Conservation (phyloP, 1,139 yeast species). For the Hemisphaericaspora xylanilytica region DNA sequence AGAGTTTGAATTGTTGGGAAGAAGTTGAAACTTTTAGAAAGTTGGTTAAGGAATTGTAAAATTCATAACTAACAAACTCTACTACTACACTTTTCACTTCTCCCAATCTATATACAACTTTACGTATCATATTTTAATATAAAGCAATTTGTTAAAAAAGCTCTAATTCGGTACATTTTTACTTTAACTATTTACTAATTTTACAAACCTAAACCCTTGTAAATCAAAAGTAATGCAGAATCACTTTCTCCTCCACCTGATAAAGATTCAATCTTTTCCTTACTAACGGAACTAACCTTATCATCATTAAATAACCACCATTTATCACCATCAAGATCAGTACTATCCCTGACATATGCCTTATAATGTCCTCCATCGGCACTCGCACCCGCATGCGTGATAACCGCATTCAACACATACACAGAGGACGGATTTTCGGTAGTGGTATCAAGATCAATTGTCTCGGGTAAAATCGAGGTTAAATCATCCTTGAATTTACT, state of each 20-base stretch:
- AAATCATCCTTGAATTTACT: constrained; percentile 47
- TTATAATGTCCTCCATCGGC: constrained; percentile 99
- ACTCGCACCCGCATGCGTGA: constrained; percentile 92
- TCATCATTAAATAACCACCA: constrained; percentile 98
- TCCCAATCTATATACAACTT: constrained; percentile 8
- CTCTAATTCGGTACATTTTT: too few relatives aligned
- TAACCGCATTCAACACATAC: constrained; percentile 77
- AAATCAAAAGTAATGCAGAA: constrained; percentile 83
- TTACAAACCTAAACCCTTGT: constrained; percentile 69
- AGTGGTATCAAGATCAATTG: constrained; percentile 30
- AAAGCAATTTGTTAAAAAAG: too few relatives aligned
- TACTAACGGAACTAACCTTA: constrained; percentile 72
- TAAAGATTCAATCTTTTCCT: constrained; percentile 75
- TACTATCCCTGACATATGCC: constrained; percentile 73
- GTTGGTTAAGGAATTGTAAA: constrained; percentile 33
- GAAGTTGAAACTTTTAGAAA: constrained; percentile 74
- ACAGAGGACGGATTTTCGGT: constrained; percentile 87
- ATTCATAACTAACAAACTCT: too few relatives aligned
- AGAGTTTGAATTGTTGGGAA: constrained; percentile 85
- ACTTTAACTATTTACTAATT: background rate
- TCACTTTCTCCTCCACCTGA: constrained; percentile 99
- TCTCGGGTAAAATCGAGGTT: constrained; percentile 35
- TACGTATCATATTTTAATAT: background rate
- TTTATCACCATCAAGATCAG: constrained; percentile 59
- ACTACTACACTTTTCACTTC: background rate